phyloP scores from a whole-genome alignment of 2,329 filamentous ascomycete species.

The Leptographium flavum region DNA sequence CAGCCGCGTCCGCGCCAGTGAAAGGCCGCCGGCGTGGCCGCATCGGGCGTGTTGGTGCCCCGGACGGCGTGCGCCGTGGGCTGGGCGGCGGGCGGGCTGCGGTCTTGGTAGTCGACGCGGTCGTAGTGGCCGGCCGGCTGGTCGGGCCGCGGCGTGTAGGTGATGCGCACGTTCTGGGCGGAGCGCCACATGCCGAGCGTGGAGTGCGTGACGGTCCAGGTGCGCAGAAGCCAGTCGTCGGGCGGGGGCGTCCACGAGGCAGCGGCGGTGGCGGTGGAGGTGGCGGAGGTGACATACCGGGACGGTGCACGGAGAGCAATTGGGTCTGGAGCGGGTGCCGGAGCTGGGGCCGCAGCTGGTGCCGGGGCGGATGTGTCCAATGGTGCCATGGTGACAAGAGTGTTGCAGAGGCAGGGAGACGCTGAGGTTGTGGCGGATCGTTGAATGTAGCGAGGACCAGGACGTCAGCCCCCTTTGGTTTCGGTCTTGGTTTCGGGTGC shows the following conservation, averaged over 20 bases:
- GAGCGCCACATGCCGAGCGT: conserved; percentile 69
- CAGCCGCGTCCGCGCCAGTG: conserved; percentile 68
- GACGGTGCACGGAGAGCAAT: conserved; percentile 31
- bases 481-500: too few species aligned
- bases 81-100: conserved; percentile 19
- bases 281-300: conserved; percentile 24
- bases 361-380: too few species aligned
- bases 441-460: too few species aligned
- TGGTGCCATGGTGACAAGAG: too few species aligned
- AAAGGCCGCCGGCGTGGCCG: conserved; percentile 28
- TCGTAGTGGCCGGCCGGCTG: conserved; percentile 40
- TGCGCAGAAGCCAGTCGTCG: conserved; percentile 46
- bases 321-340: neutral
- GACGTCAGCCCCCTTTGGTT: too few species aligned
- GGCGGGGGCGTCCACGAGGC: conserved; percentile 24
- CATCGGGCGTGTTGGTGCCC: conserved; percentile 45
- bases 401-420: too few species aligned
- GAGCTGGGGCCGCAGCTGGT: too few species aligned
- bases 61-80: conserved; percentile 40
- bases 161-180: conserved; percentile 68
- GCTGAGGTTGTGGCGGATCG: too few species aligned
- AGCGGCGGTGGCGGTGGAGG: conserved; percentile 9
- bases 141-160: conserved; percentile 35
- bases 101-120: conserved; percentile 53
- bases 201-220: conserved; percentile 63